Base-by-base conservation (phyloP, 116 monocot genomes). In the Trichopus zeylanicus region DNA sequence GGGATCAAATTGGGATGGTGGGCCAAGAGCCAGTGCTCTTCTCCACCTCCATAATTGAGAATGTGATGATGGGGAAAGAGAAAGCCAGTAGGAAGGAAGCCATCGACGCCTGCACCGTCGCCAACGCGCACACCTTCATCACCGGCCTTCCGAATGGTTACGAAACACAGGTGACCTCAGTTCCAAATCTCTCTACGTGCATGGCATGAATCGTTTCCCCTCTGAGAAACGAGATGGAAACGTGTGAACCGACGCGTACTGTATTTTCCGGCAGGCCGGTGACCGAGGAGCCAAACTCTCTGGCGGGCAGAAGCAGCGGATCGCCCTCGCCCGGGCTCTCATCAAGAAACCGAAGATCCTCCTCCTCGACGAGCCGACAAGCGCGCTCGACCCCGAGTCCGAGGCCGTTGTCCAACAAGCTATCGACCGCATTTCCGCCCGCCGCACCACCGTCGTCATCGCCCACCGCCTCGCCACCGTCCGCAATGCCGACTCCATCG, bases 351-450 rank as follows among this genome's bases (percentile, higher is more conserved):
- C 80, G 8, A 47, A 62, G 2, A 63, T 80, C 57, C 74, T 80
- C 9, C 74, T 80, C 53, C 74, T 80, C 24, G 79, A 79, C 38
- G 79, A 79, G 58, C 74, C 79, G 13, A 74, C 79, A 1, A 79
- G 74, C 51, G 79, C 80, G 3, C 70, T 75, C 11, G 80, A 80
- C 38, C 63, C 75, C 4, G 63, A 80, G 52, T 75, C 80, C 0
- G 80, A 80, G 63, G 31, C 59, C 19, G 23, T 30, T 0, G 75
- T 80, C 53, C 80, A 75, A 27, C 67, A 46, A 15, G 67, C 74
- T 33, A 67, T 80, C 53, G 71, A 62, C 20, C 66, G 48, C 31
- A 26, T 71, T 38, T 51, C 75, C 12, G 48, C 31, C 12, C 31
- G 35, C 9, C 75, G 80, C 22, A 80, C 80, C 58, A 63, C 63